Base-by-base conservation (phyloP, 257 asterid genomes). In the Lithospermum erythrorhizon region DNA sequence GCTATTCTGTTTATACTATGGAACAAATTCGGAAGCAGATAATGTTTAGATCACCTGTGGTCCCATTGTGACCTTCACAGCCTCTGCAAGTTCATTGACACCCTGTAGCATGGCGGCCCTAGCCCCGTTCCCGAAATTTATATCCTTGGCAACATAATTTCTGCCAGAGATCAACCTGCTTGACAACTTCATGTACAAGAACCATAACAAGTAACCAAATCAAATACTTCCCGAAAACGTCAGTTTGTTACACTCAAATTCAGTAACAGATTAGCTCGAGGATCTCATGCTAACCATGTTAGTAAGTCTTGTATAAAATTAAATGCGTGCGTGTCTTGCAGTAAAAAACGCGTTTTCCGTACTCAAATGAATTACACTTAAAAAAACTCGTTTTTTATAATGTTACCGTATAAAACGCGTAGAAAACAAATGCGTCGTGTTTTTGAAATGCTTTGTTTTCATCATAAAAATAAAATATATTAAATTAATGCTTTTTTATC, bases 31-130 rank as follows among this genome's bases (percentile, higher is more conserved):
- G 3, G 15, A 48, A 53, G 48, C 6, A 22, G 10, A 59, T 9
- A 37, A 27, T 11, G 29, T n/a, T 15, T 25, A 1, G 52, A 48
- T 67, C 72, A 89, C 97, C 95, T 87, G 87, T 18, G 97, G 97
- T 52, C 95, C 97, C 97, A 89, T 89, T 19, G 97, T 89, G 66
- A 84, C 95, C 77, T 89, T 89, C 17, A 89, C 97, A 58, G 97
- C 97, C 61, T 87, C 95, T 1, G 97, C 95, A 17, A 89, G 90
- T 63, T 89, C 97, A 64, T 84, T 77, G 68, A 89, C 95, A 67
- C 97, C 97, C 18, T 81, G 82, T 17, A 89, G 78, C 95, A 89
- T 81, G n/a, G 85, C 88, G 5, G 84, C 80, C 53, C 95, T 83
- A 58, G 94, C 95, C 53, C 80, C 81, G 58, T 57, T 75, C 21